Conservation (phyloP, 139 green algal species). For the Bryopsis sp. region DNA sequence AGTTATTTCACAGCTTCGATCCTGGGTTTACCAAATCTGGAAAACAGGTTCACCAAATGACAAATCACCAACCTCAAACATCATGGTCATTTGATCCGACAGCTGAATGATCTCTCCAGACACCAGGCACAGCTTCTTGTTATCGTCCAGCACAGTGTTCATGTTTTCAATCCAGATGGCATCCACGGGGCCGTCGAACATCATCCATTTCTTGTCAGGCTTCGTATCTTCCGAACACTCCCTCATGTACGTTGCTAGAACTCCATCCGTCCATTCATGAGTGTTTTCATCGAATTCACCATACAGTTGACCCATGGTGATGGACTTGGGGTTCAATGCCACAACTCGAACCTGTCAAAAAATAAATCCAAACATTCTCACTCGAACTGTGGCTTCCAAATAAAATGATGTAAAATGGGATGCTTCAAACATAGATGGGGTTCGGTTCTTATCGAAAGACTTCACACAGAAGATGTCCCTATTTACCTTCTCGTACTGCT, state of each 20-base stretch:
- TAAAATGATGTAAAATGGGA: no score
- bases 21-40: no score
- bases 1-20: no score
- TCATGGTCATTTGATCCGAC: conserved; percentile 71
- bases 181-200: conserved; percentile 74
- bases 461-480: no score
- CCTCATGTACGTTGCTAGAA: conserved; percentile 73
- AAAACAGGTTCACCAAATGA: conserved; percentile 14
- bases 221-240: conserved; percentile 54
- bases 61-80: no score
- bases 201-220: conserved; percentile 74
- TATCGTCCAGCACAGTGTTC: no score
- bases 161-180: no score
- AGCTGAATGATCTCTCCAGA: conserved; percentile 75
- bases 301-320: conserved; percentile 76
- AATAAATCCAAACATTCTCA: no score
- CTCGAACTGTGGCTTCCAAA: no score
- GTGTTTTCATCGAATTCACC: conserved; percentile 72
- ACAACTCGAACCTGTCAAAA: conserved; percentile 46
- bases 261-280: conserved; percentile 72
- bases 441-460: no score
- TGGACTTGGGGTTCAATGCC: conserved; percentile 64
- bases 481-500: conserved; percentile 28
- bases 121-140: conserved; percentile 79
- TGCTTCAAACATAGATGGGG: no score